A percentile compares a stretch with the other conserved stretches of the same genome.
phyloP scores from a whole-genome alignment of 371 early-diverging fungal species.

The Mycotypha africana region DNA sequence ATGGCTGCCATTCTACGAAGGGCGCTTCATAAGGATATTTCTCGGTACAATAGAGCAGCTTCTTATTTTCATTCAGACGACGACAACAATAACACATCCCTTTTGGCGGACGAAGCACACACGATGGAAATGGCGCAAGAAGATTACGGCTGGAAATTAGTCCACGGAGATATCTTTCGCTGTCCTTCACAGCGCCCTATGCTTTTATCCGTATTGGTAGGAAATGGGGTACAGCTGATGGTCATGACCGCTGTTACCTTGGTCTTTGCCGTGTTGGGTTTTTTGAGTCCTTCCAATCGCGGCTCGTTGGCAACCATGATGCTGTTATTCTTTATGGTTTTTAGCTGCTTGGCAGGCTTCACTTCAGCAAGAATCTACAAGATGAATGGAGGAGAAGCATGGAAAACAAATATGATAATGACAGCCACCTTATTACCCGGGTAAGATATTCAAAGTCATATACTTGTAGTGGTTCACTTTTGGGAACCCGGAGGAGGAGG shows the following conservation, averaged over 20 bases:
- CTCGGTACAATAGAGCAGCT: slow-evolving; percentile 72
- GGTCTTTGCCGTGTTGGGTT: slow-evolving; percentile 94
- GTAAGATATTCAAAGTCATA: too few species aligned
- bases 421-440: slow-evolving; percentile 87
- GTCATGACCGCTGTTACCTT: slow-evolving; percentile 80
- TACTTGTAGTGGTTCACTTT: too few species aligned
- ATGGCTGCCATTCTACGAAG: slow-evolving; percentile 81
- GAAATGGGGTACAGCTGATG: slow-evolving; percentile 88
- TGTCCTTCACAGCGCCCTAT: slow-evolving; percentile 73
- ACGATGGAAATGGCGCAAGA: slow-evolving; percentile 87
- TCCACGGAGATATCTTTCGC: slow-evolving; percentile 93
- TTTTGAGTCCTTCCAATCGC: slow-evolving; percentile 92
- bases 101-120: neutral
- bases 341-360: slow-evolving; percentile 84
- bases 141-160: slow-evolving; percentile 90
- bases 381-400: slow-evolving; percentile 87
- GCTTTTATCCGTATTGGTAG: slow-evolving; percentile 82
- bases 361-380: slow-evolving; percentile 89
- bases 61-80: slow-evolving; percentile 72
- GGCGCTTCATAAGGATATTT: slow-evolving; percentile 84
- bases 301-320: slow-evolving; percentile 88
- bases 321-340: slow-evolving; percentile 86
- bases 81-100: too few species aligned
- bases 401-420: slow-evolving; percentile 76
- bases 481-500: too few species aligned